Evolutionary conservation across 2,329 filamentous ascomycete genomes (phyloP), one percentile per base, ranked within the genome.

Genomic region (Trichoderma sp.): DNA sequence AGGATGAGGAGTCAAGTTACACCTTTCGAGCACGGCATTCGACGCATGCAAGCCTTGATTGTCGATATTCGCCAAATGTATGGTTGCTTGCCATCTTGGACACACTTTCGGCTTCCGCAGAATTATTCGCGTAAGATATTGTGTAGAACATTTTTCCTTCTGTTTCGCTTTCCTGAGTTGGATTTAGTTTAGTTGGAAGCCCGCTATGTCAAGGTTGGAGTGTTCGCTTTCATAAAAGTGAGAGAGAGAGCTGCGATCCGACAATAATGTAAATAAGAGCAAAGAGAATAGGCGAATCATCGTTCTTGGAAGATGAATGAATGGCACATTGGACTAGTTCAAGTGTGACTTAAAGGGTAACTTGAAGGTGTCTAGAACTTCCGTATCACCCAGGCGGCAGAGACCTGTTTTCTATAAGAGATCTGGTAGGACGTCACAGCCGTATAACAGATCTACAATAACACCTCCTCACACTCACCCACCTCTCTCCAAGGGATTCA

Each of bases 21-120:
- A 68, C 66, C 39, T 68, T 61, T 62, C 55, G 55, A 36, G 66
- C 57, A 53, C 55, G 66, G 26, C 66, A 68, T 61, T 68, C 66
- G 15, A 62, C 3, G 13, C 66, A 68, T n/a, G 66, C 66, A 28
- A 68, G 66, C 13, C 55, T 32, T 20, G 57, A 58, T 53, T 68
- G 66, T 28, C 57, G 34, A n/a, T 47, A 50, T 23, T 68, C 55
- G n/a, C 66, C 55, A 50, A 68, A 68, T 0, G 53, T 68, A 30
- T 61, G 57, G 6, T 68, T 68, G 30, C 57, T 68, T 26, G 66
- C 66, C 57, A 68, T 23, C 15, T 61, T 53, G 28, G 66, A 68
- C 12, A 58, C 36, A 11, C 57, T 53, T 32, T 61, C 57, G 39
- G 23, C 20, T 62, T 68, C 39, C 13, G 66, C 8, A 17, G 66